Evolutionary conservation across 78 protist species (phyloP).

Genomic region (Monosiga brevicollis): DNA sequence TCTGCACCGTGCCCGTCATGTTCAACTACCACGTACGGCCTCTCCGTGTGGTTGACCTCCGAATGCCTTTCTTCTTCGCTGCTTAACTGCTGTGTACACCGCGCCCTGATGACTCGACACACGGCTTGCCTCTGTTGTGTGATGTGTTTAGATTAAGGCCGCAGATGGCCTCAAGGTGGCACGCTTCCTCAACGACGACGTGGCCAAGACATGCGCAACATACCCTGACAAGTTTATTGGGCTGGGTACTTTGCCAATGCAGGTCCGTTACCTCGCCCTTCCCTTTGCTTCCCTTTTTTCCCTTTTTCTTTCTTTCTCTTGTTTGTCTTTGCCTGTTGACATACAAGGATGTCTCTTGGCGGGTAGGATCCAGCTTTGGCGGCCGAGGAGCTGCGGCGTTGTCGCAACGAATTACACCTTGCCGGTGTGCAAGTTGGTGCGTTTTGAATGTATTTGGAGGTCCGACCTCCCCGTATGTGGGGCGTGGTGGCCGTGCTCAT

Average conservation of each 20-base stretch:
- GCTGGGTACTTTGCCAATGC: constrained; percentile 87
- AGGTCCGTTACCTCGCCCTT: constrained; percentile 59
- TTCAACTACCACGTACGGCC: constrained; percentile 72
- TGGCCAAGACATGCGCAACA: constrained; percentile 44
- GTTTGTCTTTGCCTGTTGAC: no score
- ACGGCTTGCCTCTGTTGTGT: constrained; percentile 78
- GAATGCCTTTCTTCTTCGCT: no score
- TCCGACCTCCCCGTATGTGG: no score
- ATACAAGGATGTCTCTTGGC: no score
- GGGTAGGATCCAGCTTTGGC: no score
- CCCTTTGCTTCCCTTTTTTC: background rate
- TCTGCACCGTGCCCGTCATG: constrained; percentile 74
- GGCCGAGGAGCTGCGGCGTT: no score
- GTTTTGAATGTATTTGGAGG: no score
- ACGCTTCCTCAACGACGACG: constrained; percentile 76
- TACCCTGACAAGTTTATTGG: constrained; percentile 80
- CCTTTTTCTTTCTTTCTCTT: no score
- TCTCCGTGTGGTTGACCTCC: no score
- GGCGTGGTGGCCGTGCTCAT: no score
- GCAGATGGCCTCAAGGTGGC: constrained; percentile 61
- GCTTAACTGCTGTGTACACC: no score
- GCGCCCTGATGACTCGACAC: constrained; percentile 59
- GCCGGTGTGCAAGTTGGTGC: background rate
- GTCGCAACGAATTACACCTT: no score
- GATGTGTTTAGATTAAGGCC: constrained; percentile 57